Conservation (phyloP, 1,284 basidiomycete species). For the Tetrapyrgos nigripes region DNA sequence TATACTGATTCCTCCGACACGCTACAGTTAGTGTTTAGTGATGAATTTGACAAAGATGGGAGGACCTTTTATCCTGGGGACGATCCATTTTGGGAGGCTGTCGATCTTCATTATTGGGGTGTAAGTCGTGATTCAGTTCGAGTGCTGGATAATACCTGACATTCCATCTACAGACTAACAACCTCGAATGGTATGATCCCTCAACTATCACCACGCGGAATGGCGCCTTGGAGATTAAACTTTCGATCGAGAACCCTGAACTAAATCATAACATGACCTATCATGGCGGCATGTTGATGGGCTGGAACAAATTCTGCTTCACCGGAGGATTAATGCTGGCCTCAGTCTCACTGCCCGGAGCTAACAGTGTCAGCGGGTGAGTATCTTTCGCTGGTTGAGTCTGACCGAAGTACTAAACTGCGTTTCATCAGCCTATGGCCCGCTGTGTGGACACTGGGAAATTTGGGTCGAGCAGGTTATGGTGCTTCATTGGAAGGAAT, state of each 20-base stretch:
- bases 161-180: constrained; percentile 31
- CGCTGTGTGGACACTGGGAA: constrained; percentile 61
- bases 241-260: constrained; percentile 38
- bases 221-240: constrained; percentile 8
- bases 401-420: background rate
- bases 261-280: background rate
- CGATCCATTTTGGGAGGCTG: constrained; percentile 37
- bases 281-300: background rate
- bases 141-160: background rate
- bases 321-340: background rate
- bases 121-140: constrained; percentile 6
- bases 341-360: constrained; percentile 71
- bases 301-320: constrained; percentile 11
- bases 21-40: constrained; percentile 50
- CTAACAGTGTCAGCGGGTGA: constrained; percentile 52
- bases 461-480: constrained; percentile 49
- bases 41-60: constrained; percentile 67
- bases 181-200: constrained; percentile 47
- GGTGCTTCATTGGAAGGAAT: constrained; percentile 23
- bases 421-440: constrained; percentile 43
- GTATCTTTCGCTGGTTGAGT: too few relatives aligned
- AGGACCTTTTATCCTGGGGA: constrained; percentile 55
- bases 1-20: constrained; percentile 42
- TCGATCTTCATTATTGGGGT: constrained; percentile 56
- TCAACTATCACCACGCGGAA: constrained; percentile 7